Conservation (phyloP, 768 basidiomycete genomes). For the Boletus patriciae region DNA sequence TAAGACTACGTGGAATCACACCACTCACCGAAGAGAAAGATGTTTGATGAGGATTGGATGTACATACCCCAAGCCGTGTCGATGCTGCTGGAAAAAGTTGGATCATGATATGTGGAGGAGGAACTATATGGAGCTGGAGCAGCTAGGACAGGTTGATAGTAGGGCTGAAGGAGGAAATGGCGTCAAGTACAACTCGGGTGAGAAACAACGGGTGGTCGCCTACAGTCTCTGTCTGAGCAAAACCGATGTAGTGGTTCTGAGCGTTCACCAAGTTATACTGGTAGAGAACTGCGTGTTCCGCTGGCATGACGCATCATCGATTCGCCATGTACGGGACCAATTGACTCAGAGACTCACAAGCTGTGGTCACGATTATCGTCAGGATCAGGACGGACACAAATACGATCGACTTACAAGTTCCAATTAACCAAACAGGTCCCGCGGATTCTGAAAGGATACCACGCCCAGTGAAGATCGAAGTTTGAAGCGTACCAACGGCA, state of each 20-base stretch:
- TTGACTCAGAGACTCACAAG: slow-evolving; percentile 17
- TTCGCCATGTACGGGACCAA: neutral
- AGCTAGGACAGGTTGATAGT: slow-evolving; percentile 48
- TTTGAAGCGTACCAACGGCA: slow-evolving; percentile 50
- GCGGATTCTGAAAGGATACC: slow-evolving; percentile 71
- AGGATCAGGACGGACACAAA: neutral
- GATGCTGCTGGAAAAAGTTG: slow-evolving; percentile 23
- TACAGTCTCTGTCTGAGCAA: slow-evolving; percentile 54
- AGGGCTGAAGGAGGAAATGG: slow-evolving; percentile 34
- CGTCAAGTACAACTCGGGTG: neutral
- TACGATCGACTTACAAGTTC: slow-evolving; percentile 42
- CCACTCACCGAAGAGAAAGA: slow-evolving; percentile 42
- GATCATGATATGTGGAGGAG: slow-evolving; percentile 40
- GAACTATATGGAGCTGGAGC: slow-evolving; percentile 43
- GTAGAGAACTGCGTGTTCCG: slow-evolving; percentile 49
- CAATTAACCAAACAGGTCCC: slow-evolving; percentile 83
- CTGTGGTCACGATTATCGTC: slow-evolving; percentile 2
- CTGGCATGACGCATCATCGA: slow-evolving; percentile 13
- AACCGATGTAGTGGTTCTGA: slow-evolving; percentile 47
- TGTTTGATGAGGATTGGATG: slow-evolving; percentile 37
- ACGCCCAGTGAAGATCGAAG: slow-evolving; percentile 62
- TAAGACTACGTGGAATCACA: slow-evolving; percentile 24
- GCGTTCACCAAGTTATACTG: slow-evolving; percentile 49
- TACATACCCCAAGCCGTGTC: slow-evolving; percentile 16
- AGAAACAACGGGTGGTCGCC: neutral